Evolutionary conservation across 139 green algal genomes (phyloP).

Genomic region (Mychonastes homosphaera): DNA sequence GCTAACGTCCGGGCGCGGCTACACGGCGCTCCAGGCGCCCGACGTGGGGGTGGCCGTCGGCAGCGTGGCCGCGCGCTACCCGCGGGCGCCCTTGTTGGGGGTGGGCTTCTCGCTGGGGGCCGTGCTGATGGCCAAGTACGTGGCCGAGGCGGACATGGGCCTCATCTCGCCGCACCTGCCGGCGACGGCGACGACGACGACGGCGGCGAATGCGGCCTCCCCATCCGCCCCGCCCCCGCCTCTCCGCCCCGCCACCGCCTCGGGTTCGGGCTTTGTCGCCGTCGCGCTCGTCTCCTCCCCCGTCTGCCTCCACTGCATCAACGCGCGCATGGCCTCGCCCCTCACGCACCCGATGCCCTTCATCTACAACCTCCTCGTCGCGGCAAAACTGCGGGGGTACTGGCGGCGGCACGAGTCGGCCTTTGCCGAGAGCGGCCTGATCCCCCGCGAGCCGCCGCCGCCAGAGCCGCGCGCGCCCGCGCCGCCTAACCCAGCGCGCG

Average conservation of each 20-base stretch:
- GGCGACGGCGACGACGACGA: background rate
- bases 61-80: conserved; percentile 31
- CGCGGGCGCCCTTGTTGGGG: conserved; percentile 42
- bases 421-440: too few relatives aligned
- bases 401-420: too few relatives aligned
- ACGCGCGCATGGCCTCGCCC: conserved; percentile 16
- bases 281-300: conserved; percentile 39
- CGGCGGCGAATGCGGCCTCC: background rate
- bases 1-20: conserved; percentile 33
- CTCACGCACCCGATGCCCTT: conserved; percentile 18
- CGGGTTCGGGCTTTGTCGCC: conserved; percentile 35
- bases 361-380: conserved; percentile 51
- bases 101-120: conserved; percentile 61
- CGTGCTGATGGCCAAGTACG: conserved; percentile 64
- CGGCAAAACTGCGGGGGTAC: too few relatives aligned
- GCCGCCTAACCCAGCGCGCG: too few relatives aligned
- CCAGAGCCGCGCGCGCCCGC: too few relatives aligned
- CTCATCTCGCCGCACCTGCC: conserved; percentile 19
- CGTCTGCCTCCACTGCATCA: conserved; percentile 32
- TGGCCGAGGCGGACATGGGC: conserved; percentile 46
- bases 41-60: conserved; percentile 15
- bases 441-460: too few relatives aligned
- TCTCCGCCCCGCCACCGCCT: background rate
- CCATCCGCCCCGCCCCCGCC: background rate
- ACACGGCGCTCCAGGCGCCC: conserved; percentile 10